Percentiles rank a stretch among this genome's conserved stretches.
phyloP scores from a whole-genome alignment of 345 rosid species.

The Citrus maxima region DNA sequence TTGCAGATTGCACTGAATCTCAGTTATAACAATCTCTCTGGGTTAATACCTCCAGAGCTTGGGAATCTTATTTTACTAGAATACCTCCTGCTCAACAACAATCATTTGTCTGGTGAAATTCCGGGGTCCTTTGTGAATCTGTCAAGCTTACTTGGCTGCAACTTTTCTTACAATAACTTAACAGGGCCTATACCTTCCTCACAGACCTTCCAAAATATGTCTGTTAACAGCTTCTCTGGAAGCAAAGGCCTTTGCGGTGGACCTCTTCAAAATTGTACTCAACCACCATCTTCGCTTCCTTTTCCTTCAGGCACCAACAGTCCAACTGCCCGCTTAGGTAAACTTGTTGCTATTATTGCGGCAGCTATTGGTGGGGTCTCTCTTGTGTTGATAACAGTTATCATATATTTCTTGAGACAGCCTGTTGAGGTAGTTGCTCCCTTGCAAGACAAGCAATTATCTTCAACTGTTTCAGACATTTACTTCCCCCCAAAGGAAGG shows the following conservation, averaged over 20 bases:
- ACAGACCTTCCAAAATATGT: slow-evolving; percentile 44
- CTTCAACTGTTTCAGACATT: slow-evolving; percentile 47
- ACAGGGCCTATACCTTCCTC: slow-evolving; percentile 61
- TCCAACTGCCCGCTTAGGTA: slow-evolving; percentile 36
- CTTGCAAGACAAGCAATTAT: slow-evolving; percentile 33
- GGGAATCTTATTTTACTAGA: slow-evolving; percentile 67
- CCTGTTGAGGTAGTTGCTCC: slow-evolving; percentile 39
- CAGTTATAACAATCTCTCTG: slow-evolving; percentile 74
- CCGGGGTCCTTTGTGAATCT: slow-evolving; percentile 62
- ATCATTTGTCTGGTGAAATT: slow-evolving; percentile 67
- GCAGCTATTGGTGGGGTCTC: slow-evolving; percentile 74
- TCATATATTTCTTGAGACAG: slow-evolving; percentile 56
- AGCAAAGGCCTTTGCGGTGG: slow-evolving; percentile 75
- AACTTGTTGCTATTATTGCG: slow-evolving; percentile 58
- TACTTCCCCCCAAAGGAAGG: slow-evolving; percentile 78
- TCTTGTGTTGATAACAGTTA: slow-evolving; percentile 52
- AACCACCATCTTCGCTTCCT: slow-evolving; percentile 30
- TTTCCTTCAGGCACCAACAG: slow-evolving; percentile 17
- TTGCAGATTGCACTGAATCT: slow-evolving; percentile 86
- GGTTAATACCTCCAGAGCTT: slow-evolving; percentile 65
- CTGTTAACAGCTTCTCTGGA: slow-evolving; percentile 49
- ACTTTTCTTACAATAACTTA: slow-evolving; percentile 75
- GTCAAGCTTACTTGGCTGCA: slow-evolving; percentile 73
- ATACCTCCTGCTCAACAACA: slow-evolving; percentile 70
- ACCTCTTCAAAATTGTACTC: slow-evolving; percentile 51